These are phyloP conservation scores for Ambrosiella beaveri DNA, from an alignment of 2,329 filamentous ascomycete species.

Conservation along the genomic window DNA sequence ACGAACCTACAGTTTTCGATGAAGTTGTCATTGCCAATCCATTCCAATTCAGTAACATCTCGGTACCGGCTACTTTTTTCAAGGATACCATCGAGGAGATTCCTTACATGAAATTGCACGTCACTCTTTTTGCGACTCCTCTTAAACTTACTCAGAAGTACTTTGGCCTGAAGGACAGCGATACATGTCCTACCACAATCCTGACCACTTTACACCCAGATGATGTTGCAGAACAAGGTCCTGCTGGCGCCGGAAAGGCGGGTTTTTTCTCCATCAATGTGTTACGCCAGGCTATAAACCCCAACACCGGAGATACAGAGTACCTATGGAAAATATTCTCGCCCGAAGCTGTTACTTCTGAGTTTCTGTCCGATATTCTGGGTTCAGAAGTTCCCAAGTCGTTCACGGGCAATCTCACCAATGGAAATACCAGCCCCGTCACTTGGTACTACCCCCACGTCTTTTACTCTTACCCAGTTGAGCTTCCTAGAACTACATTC, in stretches of 20 bases:
- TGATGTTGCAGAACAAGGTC: conserved; percentile 32
- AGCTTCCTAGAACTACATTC: conserved; percentile 72
- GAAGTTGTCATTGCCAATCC: conserved; percentile 70
- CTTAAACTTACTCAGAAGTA: conserved; percentile 51
- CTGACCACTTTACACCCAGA: conserved; percentile 61
- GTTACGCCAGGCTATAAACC: conserved; percentile 46
- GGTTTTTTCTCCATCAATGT: conserved; percentile 79
- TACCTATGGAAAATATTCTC: conserved; percentile 51
- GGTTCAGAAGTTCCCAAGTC: conserved; percentile 29
- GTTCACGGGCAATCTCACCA: conserved; percentile 19
- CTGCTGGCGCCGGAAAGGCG: conserved; percentile 48
- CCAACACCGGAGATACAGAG: conserved; percentile 34
- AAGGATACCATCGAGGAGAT: conserved; percentile 55
- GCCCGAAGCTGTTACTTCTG: conserved; percentile 31
- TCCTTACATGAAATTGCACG: conserved; percentile 74
- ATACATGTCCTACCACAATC: conserved; percentile 51
- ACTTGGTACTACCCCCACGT: conserved; percentile 62
- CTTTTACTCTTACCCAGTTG: conserved; percentile 75
- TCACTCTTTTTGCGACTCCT: conserved; percentile 73
- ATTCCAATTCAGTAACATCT: conserved; percentile 61
- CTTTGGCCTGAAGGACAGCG: conserved; percentile 48
- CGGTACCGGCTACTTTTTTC: conserved; percentile 45
- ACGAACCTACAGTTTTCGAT: conserved; percentile 45
- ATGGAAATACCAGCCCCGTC: conserved; percentile 30
- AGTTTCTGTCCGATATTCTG: conserved; percentile 36